phyloP scores from a whole-genome alignment of 2,329 filamentous ascomycete species.

The Colletotrichum liriopes region DNA sequence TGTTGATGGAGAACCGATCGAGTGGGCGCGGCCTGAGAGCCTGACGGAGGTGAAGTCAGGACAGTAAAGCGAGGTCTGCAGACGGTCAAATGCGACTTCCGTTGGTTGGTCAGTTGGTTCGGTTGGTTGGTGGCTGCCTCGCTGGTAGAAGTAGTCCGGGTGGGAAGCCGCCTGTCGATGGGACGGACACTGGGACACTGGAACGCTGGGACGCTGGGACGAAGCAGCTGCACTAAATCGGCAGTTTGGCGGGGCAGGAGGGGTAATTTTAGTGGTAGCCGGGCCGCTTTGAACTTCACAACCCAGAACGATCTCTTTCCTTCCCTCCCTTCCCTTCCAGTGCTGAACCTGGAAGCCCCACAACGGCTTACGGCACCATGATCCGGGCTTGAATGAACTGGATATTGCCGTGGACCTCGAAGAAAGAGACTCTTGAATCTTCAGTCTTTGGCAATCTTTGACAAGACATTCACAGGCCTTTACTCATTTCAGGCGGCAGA shows the following conservation, averaged over 20 bases:
- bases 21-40: slow-evolving; percentile 31
- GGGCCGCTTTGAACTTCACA: slow-evolving; percentile 18
- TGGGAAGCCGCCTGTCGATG: slow-evolving; percentile 14
- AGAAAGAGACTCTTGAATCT: background rate
- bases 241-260: slow-evolving; percentile 42
- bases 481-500: background rate
- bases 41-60: slow-evolving; percentile 31
- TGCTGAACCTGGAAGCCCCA: background rate
- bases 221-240: slow-evolving; percentile 36
- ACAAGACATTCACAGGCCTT: background rate
- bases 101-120: slow-evolving; percentile 18
- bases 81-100: slow-evolving; percentile 24
- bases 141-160: slow-evolving; percentile 19
- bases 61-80: slow-evolving; percentile 13
- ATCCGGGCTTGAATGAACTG: background rate
- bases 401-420: background rate
- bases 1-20: slow-evolving; percentile 5
- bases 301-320: background rate
- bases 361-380: slow-evolving; percentile 5
- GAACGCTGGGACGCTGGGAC: slow-evolving; percentile 7
- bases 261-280: slow-evolving; percentile 40
- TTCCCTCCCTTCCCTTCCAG: background rate
- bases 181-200: background rate
- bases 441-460: background rate
- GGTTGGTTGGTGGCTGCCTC: slow-evolving; percentile 24